Conservation (phyloP, 352 stramenopile species). For the Phytophthora cryptogea region DNA sequence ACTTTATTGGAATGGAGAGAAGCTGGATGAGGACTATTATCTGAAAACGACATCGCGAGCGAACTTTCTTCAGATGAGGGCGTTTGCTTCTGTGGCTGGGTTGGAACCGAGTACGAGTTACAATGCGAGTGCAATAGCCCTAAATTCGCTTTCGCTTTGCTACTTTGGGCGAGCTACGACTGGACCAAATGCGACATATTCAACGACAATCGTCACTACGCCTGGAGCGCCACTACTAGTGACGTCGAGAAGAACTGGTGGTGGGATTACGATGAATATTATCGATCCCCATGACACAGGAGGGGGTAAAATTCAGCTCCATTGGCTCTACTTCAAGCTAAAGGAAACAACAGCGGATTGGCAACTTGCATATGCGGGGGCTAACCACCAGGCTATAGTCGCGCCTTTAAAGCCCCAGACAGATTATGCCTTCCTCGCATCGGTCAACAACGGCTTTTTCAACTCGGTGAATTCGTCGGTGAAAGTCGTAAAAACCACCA, state of each 20-base stretch:
- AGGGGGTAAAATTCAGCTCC: conserved; percentile 40
- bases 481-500: conserved; percentile 35
- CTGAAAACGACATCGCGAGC: conserved; percentile 6
- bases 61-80: conserved; percentile 33
- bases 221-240: conserved; percentile 37
- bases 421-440: conserved; percentile 43
- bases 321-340: conserved; percentile 47
- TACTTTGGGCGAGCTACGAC: conserved; percentile 36
- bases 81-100: conserved; percentile 32
- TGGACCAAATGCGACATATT: conserved; percentile 26
- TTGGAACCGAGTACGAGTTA: conserved; percentile 38
- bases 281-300: conserved; percentile 55
- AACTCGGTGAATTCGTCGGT: conserved; percentile 50
- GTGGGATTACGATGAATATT: conserved; percentile 51
- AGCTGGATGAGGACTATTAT: conserved; percentile 25
- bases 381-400: conserved; percentile 35
- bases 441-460: conserved; percentile 50
- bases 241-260: conserved; percentile 38
- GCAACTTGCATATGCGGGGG: conserved; percentile 39
- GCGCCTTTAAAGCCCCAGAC: conserved; percentile 34
- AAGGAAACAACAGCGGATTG: conserved; percentile 28
- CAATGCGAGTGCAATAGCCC: conserved; percentile 33
- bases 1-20: conserved; percentile 40
- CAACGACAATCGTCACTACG: conserved; percentile 30
- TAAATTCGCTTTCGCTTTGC: conserved; percentile 55